Conservation (phyloP, 2,329 filamentous ascomycete genomes). For the Alternaria sp. region DNA sequence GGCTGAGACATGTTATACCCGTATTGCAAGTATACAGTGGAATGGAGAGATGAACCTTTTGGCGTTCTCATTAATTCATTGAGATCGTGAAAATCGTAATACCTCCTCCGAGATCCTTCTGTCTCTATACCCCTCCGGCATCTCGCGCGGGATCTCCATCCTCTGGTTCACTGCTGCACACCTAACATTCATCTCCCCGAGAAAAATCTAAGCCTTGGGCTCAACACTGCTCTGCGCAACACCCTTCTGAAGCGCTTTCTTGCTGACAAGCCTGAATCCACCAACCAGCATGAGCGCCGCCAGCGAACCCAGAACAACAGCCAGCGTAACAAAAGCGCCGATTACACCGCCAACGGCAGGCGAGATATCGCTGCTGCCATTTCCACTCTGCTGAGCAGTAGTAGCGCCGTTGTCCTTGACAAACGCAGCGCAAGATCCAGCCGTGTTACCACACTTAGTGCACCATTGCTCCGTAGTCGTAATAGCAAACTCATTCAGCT, state of each 20-base stretch:
- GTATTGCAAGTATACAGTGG: background rate
- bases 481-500: constrained; percentile 72
- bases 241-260: constrained; percentile 50
- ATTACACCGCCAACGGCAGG: constrained; percentile 81
- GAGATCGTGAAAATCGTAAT: background rate
- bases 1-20: background rate
- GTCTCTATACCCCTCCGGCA: too few relatives aligned
- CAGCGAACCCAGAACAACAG: constrained; percentile 63
- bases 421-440: constrained; percentile 67
- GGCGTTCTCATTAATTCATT: background rate
- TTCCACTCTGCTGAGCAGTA: constrained; percentile 13
- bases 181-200: too few relatives aligned
- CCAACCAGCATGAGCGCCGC: constrained; percentile 62
- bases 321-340: constrained; percentile 72
- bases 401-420: constrained; percentile 23
- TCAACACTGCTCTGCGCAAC: constrained; percentile 4
- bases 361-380: constrained; percentile 60
- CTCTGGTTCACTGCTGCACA: too few relatives aligned
- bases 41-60: background rate
- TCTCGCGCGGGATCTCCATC: too few relatives aligned
- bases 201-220: constrained; percentile 25
- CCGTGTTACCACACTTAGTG: constrained; percentile 73
- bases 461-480: constrained; percentile 74
- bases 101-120: too few relatives aligned
- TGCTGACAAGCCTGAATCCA: constrained; percentile 65